phyloP scores from a whole-genome alignment of 768 basidiomycete species.

The Gloeostereum incarnatum region DNA sequence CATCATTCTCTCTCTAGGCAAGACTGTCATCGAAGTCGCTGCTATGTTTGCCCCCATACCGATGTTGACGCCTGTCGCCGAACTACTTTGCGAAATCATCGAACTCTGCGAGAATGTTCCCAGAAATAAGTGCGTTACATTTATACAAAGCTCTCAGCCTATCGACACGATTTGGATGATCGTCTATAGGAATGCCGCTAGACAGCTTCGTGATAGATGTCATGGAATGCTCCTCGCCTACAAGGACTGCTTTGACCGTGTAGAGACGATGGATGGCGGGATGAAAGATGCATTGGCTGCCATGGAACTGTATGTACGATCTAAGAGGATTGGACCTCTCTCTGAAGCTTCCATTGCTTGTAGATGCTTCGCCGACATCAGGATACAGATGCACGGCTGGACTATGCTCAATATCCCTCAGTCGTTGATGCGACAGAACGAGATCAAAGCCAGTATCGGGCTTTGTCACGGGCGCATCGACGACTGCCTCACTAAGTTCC shows the following conservation, averaged over 20 bases:
- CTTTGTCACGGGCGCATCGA: conserved; percentile 33
- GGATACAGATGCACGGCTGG: conserved; percentile 35
- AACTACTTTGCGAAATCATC: conserved; percentile 31
- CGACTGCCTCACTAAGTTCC: conserved; percentile 36
- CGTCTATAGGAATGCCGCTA: conserved; percentile 30
- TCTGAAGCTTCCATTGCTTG: neutral
- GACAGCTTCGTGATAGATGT: conserved; percentile 37
- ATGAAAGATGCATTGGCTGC: conserved; percentile 23
- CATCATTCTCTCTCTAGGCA: conserved; percentile 15
- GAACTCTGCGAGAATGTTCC: conserved; percentile 36
- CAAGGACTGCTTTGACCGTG: conserved; percentile 21
- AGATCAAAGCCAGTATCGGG: conserved; percentile 33
- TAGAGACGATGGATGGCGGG: conserved; percentile 16
- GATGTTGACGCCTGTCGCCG: conserved; percentile 31
- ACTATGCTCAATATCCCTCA: conserved; percentile 25
- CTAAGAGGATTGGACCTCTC: neutral
- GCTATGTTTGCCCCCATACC: conserved; percentile 41
- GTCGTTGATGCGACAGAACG: conserved; percentile 34
- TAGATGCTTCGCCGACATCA: conserved; percentile 24
- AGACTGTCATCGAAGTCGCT: conserved; percentile 31
- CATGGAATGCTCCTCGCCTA: conserved; percentile 30
- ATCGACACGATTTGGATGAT: conserved; percentile 4
- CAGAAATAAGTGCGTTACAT: conserved; percentile 31
- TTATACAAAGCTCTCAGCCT: neutral
- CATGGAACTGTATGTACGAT: conserved; percentile 15